Evolutionary conservation across 2,329 filamentous ascomycete species (phyloP).

Genomic region (Cordyceps farinosa): DNA sequence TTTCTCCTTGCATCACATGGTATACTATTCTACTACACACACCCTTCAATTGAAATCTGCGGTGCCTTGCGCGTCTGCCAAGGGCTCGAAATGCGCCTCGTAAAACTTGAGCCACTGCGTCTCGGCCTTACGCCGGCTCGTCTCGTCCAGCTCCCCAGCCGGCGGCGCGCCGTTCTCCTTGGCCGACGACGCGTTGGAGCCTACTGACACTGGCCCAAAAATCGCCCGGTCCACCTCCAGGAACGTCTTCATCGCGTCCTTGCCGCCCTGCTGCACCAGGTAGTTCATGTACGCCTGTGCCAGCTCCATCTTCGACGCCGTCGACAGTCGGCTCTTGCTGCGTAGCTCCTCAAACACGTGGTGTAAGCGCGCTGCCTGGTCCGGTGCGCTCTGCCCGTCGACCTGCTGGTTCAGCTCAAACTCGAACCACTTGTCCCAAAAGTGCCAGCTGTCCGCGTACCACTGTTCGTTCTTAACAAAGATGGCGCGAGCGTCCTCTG

Average conservation of each 20-base stretch:
- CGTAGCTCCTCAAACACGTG: conserved; percentile 74
- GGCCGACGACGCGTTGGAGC: conserved; percentile 23
- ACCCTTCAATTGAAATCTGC: conserved; percentile 47
- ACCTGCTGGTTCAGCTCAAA: conserved; percentile 87
- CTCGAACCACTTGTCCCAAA: conserved; percentile 85
- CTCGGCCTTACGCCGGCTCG: conserved; percentile 49
- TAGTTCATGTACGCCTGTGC: conserved; percentile 77
- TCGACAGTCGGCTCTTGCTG: conserved; percentile 66
- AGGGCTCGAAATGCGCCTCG: conserved; percentile 47
- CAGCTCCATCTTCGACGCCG: conserved; percentile 68
- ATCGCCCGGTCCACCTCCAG: conserved; percentile 79
- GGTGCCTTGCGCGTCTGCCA: conserved; percentile 45
- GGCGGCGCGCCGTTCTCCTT: conserved; percentile 44
- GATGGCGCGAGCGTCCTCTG: conserved; percentile 76
- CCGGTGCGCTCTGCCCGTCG: conserved; percentile 57
- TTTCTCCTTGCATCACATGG: neutral
- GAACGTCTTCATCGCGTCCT: conserved; percentile 83
- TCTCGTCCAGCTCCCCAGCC: conserved; percentile 48
- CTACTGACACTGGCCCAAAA: conserved; percentile 36
- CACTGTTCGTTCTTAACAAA: conserved; percentile 79
- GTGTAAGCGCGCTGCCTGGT: conserved; percentile 72
- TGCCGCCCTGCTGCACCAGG: conserved; percentile 75
- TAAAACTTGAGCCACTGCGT: conserved; percentile 50
- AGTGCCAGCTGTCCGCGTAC: conserved; percentile 79
- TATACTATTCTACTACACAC: neutral